Conservation (phyloP, 495 filamentous ascomycete genomes). For the Cudoniella acicularis region DNA sequence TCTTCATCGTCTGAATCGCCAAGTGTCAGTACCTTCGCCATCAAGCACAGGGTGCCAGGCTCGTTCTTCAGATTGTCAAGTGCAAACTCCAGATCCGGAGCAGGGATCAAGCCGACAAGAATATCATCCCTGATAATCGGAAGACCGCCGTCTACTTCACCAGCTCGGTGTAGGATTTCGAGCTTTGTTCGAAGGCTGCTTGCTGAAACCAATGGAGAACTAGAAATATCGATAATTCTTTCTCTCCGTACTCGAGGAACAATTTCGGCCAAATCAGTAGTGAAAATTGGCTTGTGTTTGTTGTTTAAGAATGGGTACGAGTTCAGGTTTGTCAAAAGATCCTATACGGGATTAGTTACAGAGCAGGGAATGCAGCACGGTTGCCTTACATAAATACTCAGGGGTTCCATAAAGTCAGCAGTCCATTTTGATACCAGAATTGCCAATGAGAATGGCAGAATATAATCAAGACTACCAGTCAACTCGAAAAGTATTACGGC, state of each 20-base stretch:
- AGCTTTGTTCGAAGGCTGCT: slow-evolving; percentile 72
- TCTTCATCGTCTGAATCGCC: slow-evolving; percentile 55
- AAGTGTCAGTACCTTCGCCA: slow-evolving; percentile 59
- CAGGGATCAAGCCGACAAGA: slow-evolving; percentile 89
- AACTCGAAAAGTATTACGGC: slow-evolving; percentile 95
- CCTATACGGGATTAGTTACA: slow-evolving; percentile 39
- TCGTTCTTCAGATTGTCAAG: slow-evolving; percentile 78
- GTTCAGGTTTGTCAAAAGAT: slow-evolving; percentile 94
- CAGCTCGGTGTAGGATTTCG: slow-evolving; percentile 73
- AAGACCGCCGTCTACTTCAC: slow-evolving; percentile 88
- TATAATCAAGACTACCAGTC: slow-evolving; percentile 90
- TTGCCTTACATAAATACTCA: slow-evolving; percentile 79
- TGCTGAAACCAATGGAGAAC: slow-evolving; percentile 72
- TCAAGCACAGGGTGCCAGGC: slow-evolving; percentile 69
- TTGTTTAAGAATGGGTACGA: slow-evolving; percentile 94
- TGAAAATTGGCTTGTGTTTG: slow-evolving; percentile 87
- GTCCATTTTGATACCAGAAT: slow-evolving; percentile 97
- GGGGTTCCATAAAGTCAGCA: slow-evolving; percentile 89
- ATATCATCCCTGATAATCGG: slow-evolving; percentile 76
- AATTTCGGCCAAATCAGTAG: slow-evolving; percentile 80
- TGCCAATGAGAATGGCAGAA: slow-evolving; percentile 88
- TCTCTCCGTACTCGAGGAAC: slow-evolving; percentile 68
- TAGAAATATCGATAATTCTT: slow-evolving; percentile 83
- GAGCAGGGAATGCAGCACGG: not conserved
- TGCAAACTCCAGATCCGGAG: slow-evolving; percentile 90